Evolutionary conservation across 768 basidiomycete genomes (phyloP), one percentile per base, ranked within the genome.

Genomic region (Stropharia rugosoannulata): DNA sequence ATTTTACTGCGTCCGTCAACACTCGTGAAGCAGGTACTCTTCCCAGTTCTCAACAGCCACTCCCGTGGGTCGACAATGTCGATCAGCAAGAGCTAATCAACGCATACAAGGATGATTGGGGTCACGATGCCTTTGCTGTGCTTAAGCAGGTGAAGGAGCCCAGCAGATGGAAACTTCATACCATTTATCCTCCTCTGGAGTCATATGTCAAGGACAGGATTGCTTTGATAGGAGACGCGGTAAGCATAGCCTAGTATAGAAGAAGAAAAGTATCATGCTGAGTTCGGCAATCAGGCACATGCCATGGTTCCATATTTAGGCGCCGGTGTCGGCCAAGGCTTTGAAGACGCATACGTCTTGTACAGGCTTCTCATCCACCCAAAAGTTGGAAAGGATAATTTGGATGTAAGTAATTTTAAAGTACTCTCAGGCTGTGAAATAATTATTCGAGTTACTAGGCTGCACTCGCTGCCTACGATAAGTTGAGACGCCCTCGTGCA

Each of bases 301-400:
- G 81, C 69, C 0, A 84, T 84, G 83, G 59, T 76, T 32, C 83
- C 85, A 1, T 82, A 84, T 65, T 68, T 85, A 9, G 83, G 82
- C 1, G 75, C 82, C 0, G 84, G 84, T 1, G 81, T 80, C 5
- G 80, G 83, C 7, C 84, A 85, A 67, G 84, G 81, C 1, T 73
- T 85, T 27, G 84, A 85, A 60, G 84, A 85, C 56, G 77, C 75
- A 0, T 75, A 76, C 42, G 63, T 79, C 7, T 66, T 86, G 3
- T 75, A 73, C 36, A 68, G 73, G 10, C 66, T 86, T 13, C 75
- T 86, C 9, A 61, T 65, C 7, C 77, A 80, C 57, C 73, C 78
- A 2, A 62, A 72, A 54, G 75, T 78, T 1, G 73, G 65, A 15
- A 43, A 60, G 12, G 60, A 60, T 5, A 80, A 78, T 57, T 62